phyloP scores from a whole-genome alignment of 139 green algal genomes.

The Volvox africanus region DNA sequence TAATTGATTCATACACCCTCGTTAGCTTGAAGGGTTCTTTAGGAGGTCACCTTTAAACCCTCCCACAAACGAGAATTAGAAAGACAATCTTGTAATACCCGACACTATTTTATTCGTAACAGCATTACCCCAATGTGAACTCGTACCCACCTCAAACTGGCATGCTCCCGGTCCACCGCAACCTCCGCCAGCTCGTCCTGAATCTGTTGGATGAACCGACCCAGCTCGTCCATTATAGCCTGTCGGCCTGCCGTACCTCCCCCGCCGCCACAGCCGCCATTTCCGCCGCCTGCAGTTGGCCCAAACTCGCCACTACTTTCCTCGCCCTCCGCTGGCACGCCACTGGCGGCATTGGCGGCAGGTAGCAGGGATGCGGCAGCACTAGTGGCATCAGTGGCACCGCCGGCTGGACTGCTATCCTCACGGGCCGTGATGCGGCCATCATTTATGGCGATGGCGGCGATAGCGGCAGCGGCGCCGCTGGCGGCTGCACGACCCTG shows the following conservation, averaged over 20 bases:
- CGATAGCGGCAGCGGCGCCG: not conserved
- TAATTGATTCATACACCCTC: no score
- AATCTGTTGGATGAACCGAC: not conserved
- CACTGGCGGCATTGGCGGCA: no score
- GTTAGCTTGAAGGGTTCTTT: no score
- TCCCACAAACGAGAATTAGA: no score
- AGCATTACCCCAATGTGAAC: no score
- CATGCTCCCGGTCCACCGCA: not conserved
- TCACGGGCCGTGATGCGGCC: not conserved
- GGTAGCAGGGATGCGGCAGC: no score
- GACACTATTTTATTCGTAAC: no score
- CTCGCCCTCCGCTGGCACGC: not conserved
- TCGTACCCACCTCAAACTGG: not conserved
- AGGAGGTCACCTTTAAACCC: no score
- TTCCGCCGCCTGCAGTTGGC: not conserved
- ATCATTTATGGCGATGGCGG: not conserved
- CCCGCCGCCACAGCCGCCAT: not conserved
- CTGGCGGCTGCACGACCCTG: not conserved
- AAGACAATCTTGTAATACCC: no score
- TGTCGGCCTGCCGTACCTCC: not conserved
- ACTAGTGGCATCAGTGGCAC: no score
- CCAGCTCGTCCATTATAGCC: conserved; percentile 38
- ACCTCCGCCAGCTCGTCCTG: conserved; percentile 25
- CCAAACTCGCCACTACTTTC: not conserved
- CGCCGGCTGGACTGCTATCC: no score